Evolutionary conservation across 176 grass and related monocot genomes (phyloP).

Genomic region (Tuctoria greenei): DNA sequence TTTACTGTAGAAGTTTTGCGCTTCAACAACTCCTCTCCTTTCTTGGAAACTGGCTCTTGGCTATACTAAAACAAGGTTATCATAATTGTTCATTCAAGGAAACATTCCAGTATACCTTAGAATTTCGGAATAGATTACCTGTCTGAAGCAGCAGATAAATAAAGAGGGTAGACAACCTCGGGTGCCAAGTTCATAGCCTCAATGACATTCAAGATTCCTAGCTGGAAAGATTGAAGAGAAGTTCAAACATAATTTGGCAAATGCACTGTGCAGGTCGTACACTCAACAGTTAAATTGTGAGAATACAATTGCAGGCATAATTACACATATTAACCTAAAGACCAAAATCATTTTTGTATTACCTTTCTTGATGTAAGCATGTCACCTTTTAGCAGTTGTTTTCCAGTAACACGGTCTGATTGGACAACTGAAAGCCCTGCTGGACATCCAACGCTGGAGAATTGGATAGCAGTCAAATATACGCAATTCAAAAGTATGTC

Average conservation of each 20-base stretch:
- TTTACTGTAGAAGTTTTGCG: conserved; percentile 67
- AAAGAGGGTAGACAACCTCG: conserved; percentile 81
- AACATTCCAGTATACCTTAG: conserved; percentile 12
- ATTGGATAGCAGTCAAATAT: conserved; percentile 19
- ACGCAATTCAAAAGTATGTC: not conserved
- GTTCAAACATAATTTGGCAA: conserved; percentile 28
- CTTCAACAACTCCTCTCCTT: conserved; percentile 81
- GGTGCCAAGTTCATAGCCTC: conserved; percentile 80
- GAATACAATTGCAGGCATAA: conserved; percentile 11
- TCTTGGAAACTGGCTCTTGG: conserved; percentile 88
- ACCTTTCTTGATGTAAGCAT: conserved; percentile 75
- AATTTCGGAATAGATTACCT: conserved; percentile 58
- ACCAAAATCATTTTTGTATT: conserved; percentile 22
- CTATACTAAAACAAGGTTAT: conserved; percentile 50
- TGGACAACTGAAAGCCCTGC: conserved; percentile 78
- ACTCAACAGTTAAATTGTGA: conserved; percentile 27
- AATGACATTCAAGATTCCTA: conserved; percentile 87
- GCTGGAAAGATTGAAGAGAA: conserved; percentile 52
- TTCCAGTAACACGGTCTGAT: conserved; percentile 78
- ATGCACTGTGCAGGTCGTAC: conserved; percentile 11
- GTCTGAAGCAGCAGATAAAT: conserved; percentile 74
- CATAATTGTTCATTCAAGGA: conserved; percentile 32
- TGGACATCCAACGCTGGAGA: conserved; percentile 62
- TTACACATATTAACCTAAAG: not conserved
- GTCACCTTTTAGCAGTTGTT: conserved; percentile 72